Evolutionary conservation across 2,329 filamentous ascomycete species (phyloP), one percentile per base, ranked within the genome.

Genomic region (Colletotrichum sp.): DNA sequence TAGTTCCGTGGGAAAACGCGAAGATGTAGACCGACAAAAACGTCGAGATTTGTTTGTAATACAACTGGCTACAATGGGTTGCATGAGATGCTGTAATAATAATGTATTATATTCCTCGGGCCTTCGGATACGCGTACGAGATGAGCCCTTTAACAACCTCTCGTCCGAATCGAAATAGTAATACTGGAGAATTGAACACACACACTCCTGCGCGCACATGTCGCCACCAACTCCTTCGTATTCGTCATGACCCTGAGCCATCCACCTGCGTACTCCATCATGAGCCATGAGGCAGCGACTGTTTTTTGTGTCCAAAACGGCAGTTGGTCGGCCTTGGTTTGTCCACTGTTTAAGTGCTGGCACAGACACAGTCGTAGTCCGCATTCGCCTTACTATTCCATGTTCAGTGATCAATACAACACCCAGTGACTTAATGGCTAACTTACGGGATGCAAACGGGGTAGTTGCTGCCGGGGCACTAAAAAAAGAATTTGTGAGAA

Each of bases 181-280:
- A 31, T 31, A 31, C 29, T 31, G 18, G 18, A n/a, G 11, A 47
- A 47, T 47, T 6, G n/a, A 21, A 51, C 13, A 21, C 6, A 5
- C 3, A 13, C 43, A 51, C 43, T 51, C 13, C n/a, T 51, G n/a
- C 43, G 7, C 11, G 18, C 38, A 47, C 6, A n/a, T 12, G 9
- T 47, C 11, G 8, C 38, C 18, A 12, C 16, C 38, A 47, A 21
- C 43, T 47, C 16, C 5, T n/a, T 9, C 6, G 11, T 12, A 12
- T 8, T 8, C n/a, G 18, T 2, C 11, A 21, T 8, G 6, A 12
- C 18, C n/a, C 2, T 5, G 6, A 21, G 3, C 4, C 2, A 47
- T 13, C n/a, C 43, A 21, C 6, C 13, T 2, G 1, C 43, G n/a
- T 1, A 21, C 2, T 0, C n/a, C n/a, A 21, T 13, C n/a, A 21